phyloP scores from a whole-genome alignment of 371 early-diverging fungal species.

The Mucor piriformis region DNA sequence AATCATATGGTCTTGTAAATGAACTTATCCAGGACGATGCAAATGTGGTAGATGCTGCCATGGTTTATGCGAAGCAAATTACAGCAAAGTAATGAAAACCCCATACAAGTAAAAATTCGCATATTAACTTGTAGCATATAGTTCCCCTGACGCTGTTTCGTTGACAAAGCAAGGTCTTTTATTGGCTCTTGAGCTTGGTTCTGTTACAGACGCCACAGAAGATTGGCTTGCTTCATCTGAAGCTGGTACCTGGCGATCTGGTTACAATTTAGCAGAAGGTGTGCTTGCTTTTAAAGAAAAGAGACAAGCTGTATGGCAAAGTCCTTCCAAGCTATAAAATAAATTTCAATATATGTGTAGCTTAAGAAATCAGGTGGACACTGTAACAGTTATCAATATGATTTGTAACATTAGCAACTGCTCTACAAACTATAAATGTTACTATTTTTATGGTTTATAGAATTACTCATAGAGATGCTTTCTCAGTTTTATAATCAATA shows the following conservation, averaged over 20 bases:
- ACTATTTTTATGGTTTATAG: too few relatives aligned
- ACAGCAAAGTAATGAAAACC: conserved; percentile 41
- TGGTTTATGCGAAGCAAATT: conserved; percentile 43
- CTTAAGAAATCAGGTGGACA: too few relatives aligned
- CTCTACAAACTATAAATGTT: too few relatives aligned
- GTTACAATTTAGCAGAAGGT: conserved; percentile 46
- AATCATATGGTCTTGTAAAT: conserved; percentile 50
- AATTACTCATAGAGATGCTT: too few relatives aligned
- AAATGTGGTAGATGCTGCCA: conserved; percentile 41
- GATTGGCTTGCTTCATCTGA: conserved; percentile 44
- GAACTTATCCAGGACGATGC: conserved; percentile 38
- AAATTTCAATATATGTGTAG: neutral
- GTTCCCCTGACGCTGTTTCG: conserved; percentile 52
- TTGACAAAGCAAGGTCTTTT: conserved; percentile 48
- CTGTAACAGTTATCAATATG: too few relatives aligned
- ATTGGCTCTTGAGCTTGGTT: conserved; percentile 42
- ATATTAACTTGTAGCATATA: conserved; percentile 2
- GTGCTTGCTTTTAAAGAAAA: conserved; percentile 44
- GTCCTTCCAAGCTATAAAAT: conserved; percentile 29
- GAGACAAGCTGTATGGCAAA: conserved; percentile 41
- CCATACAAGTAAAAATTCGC: too few relatives aligned
- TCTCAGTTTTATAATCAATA: too few relatives aligned
- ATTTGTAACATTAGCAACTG: too few relatives aligned
- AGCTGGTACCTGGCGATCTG: conserved; percentile 39
- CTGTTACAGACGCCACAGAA: conserved; percentile 37